Evolutionary conservation across 225 moss, liverwort and hornwort species (phyloP).

Genomic region (Rhytidiadelphus loreus): DNA sequence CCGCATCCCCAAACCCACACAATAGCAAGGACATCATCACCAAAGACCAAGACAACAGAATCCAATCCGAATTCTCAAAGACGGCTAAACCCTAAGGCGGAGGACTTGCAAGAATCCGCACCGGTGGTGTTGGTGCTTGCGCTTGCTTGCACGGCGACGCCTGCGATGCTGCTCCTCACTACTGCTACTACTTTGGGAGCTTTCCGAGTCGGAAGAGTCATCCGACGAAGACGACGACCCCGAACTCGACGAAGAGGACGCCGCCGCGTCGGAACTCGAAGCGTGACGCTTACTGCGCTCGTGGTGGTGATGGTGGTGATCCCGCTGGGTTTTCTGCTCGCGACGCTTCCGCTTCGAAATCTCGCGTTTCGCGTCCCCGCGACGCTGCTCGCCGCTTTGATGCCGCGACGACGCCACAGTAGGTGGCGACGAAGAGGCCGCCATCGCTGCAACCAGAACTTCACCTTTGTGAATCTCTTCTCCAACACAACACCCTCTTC

Average conservation of each 20-base stretch:
- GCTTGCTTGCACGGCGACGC: conserved; percentile 44
- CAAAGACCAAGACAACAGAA: not conserved
- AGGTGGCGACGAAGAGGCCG: conserved; percentile 34
- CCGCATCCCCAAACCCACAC: not conserved
- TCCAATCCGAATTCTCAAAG: not conserved
- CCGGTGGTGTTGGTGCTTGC: conserved; percentile 44
- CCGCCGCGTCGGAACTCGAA: conserved; percentile 18
- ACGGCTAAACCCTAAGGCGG: not conserved
- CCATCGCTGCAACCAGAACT: not conserved
- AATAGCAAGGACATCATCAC: not conserved
- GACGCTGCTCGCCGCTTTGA: not conserved
- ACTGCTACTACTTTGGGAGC: conserved; percentile 32
- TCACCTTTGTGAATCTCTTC: not conserved
- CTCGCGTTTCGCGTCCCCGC: conserved; percentile 8
- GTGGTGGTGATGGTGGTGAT: not conserved
- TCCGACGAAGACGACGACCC: conserved; percentile 29
- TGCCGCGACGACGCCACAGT: conserved; percentile 8
- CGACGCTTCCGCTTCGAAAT: conserved; percentile 24
- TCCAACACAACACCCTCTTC: not conserved
- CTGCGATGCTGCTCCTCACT: conserved; percentile 23
- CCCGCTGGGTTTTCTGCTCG: conserved; percentile 8
- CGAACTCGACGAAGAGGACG: conserved; percentile 1
- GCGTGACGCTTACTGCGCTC: conserved; percentile 19
- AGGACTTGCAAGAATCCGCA: not conserved
- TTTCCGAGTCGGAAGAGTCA: conserved; percentile 3